Evolutionary conservation across 768 basidiomycete genomes (phyloP).

Genomic region (Amanita subjunquillea): DNA sequence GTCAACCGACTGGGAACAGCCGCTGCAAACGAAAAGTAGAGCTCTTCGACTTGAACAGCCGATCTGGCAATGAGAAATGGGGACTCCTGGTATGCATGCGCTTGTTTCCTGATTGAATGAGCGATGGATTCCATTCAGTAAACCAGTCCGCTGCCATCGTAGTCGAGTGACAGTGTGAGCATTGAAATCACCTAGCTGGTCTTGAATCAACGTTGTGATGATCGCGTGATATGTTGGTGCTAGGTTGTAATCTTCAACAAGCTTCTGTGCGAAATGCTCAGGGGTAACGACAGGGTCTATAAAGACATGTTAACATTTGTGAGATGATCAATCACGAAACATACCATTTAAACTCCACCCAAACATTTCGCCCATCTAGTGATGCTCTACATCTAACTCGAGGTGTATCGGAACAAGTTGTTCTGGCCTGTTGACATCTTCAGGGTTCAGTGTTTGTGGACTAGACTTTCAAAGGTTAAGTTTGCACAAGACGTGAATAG

Average conservation of each 20-base stretch:
- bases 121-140: slow-evolving; percentile 44
- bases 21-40: slow-evolving; percentile 82
- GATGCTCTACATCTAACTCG: slow-evolving; percentile 92
- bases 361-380: slow-evolving; percentile 92
- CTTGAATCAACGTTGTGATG: slow-evolving; percentile 78
- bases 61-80: slow-evolving; percentile 85
- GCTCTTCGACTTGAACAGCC: slow-evolving; percentile 78
- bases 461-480: slow-evolving; percentile 22
- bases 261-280: slow-evolving; percentile 79
- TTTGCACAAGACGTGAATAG: slow-evolving; percentile 8
- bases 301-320: not conserved
- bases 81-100: slow-evolving; percentile 84
- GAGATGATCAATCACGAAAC: slow-evolving; percentile 13
- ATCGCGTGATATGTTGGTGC: slow-evolving; percentile 49
- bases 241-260: slow-evolving; percentile 86
- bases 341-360: slow-evolving; percentile 95
- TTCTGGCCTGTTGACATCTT: slow-evolving; percentile 58
- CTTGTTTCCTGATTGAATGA: slow-evolving; percentile 92
- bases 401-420: slow-evolving; percentile 87
- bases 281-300: slow-evolving; percentile 85
- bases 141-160: slow-evolving; percentile 32
- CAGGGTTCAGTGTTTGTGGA: slow-evolving; percentile 46
- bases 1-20: slow-evolving; percentile 64
- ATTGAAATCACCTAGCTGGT: slow-evolving; percentile 76
- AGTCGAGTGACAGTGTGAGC: slow-evolving; percentile 49